A percentile compares a stretch with the other conserved stretches of the same genome.
Conservation (phyloP, 768 basidiomycete genomes). For the Leucocoprinus birnbaumii region DNA sequence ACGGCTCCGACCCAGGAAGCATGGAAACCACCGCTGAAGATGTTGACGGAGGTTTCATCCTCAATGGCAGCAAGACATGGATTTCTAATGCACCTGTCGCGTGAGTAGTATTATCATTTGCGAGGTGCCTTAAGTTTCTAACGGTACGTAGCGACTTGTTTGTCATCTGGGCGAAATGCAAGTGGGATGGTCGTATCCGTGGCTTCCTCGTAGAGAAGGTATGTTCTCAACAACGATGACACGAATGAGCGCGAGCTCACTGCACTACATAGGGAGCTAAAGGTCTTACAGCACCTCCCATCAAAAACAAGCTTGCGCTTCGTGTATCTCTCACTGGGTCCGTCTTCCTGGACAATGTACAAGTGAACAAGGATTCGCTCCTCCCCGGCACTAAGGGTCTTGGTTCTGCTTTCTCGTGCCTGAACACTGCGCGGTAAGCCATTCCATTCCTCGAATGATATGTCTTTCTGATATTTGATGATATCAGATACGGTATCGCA, state of each 20-base stretch:
- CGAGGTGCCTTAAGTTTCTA: not conserved
- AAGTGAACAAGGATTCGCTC: constrained; percentile 69
- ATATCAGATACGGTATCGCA: constrained; percentile 72
- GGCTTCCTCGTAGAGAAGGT: constrained; percentile 93
- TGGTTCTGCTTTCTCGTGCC: constrained; percentile 84
- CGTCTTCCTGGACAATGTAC: constrained; percentile 89
- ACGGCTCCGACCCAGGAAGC: constrained; percentile 95
- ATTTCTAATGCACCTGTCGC: constrained; percentile 93
- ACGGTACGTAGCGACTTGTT: constrained; percentile 68
- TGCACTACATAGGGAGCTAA: constrained; percentile 55
- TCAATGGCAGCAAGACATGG: constrained; percentile 97
- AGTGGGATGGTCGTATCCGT: constrained; percentile 89
- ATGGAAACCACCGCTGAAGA: constrained; percentile 95
- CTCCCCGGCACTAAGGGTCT: constrained; percentile 79
- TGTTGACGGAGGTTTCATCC: constrained; percentile 76
- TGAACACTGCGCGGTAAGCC: constrained; percentile 78
- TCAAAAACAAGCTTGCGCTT: constrained; percentile 92
- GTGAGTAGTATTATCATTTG: constrained; percentile 39
- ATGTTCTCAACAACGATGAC: no score
- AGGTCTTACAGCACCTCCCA: constrained; percentile 81
- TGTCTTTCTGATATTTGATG: constrained; percentile 5
- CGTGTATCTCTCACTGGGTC: constrained; percentile 83
- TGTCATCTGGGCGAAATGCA: constrained; percentile 91
- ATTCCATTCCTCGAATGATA: not conserved
- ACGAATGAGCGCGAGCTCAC: not conserved